A percentile compares a stretch with the other conserved stretches of the same genome.
phyloP scores from a whole-genome alignment of 768 basidiomycete genomes.

The Calocera cornea region DNA sequence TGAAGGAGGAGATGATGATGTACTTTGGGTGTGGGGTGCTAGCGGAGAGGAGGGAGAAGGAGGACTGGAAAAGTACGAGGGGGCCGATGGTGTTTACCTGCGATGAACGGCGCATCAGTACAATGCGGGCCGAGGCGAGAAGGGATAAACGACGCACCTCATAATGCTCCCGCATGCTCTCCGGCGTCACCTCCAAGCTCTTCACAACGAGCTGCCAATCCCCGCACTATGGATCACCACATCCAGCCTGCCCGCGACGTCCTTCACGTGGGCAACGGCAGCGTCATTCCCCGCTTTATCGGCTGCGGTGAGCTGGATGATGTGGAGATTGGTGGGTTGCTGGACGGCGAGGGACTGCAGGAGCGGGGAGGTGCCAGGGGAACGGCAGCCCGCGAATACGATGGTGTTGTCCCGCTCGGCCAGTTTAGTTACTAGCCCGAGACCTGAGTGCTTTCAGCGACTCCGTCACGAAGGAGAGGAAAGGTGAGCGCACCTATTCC shows the following conservation, averaged over 20 bases:
- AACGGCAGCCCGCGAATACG: slow-evolving; percentile 15
- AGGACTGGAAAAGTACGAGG: slow-evolving; percentile 15
- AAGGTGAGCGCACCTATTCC: not conserved
- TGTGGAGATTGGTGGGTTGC: slow-evolving; percentile 4
- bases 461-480: slow-evolving; percentile 7
- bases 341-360: slow-evolving; percentile 7
- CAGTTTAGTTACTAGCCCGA: slow-evolving; percentile 7
- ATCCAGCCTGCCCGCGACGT: slow-evolving; percentile 12
- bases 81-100: slow-evolving; percentile 14
- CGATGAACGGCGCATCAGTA: no score
- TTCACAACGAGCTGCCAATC: slow-evolving; percentile 1
- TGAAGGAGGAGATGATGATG: slow-evolving; percentile 9
- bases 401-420: not conserved
- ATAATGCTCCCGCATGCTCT: not conserved
- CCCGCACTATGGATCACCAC: slow-evolving; percentile 17
- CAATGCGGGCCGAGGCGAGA: no score
- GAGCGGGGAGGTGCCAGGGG: not conserved
- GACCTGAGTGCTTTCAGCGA: slow-evolving; percentile 9
- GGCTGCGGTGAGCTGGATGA: slow-evolving; percentile 12
- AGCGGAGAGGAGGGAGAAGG: slow-evolving; percentile 7
- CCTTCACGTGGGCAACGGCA: slow-evolving; percentile 9
- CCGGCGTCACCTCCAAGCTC: not conserved
- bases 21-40: slow-evolving; percentile 8
- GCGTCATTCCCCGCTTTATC: slow-evolving; percentile 11
- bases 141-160: not conserved